phyloP scores from a whole-genome alignment of 176 grass and related monocot genomes.

The Zea luxurians region DNA sequence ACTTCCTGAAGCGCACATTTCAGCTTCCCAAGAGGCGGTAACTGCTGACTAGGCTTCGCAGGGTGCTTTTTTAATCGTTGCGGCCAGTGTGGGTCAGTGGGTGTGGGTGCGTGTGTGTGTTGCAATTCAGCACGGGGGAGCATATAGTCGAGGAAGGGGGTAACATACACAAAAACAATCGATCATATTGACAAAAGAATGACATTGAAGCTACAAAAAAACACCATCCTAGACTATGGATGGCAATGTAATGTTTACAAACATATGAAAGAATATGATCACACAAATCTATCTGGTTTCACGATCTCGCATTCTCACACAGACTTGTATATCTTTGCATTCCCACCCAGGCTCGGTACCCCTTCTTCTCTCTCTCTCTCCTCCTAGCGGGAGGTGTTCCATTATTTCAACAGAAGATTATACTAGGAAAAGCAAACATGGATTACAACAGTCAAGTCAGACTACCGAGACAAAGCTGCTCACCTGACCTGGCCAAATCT shows the following conservation, averaged over 20 bases:
- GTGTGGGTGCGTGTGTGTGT: not conserved
- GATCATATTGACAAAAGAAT: conserved; percentile 30
- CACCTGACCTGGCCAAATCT: conserved; percentile 50
- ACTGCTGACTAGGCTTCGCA: not conserved
- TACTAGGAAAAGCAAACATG: not conserved
- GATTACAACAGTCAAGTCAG: conserved; percentile 3
- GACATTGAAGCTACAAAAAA: conserved; percentile 23
- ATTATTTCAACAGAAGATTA: conserved; percentile 14
- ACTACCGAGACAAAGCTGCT: not conserved
- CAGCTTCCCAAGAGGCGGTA: conserved; percentile 64
- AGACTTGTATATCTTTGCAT: conserved; percentile 26
- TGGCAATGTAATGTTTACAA: conserved; percentile 42
- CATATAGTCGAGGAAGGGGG: not conserved
- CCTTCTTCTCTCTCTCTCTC: not conserved
- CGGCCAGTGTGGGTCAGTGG: not conserved
- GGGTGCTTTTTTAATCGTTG: not conserved
- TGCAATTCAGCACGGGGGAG: not conserved
- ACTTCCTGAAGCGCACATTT: conserved; percentile 64
- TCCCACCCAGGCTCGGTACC: not conserved
- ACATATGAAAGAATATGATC: conserved; percentile 46
- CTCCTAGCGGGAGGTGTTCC: conserved; percentile 3
- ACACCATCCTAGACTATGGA: conserved; percentile 31
- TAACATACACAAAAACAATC: not conserved
- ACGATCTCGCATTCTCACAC: conserved; percentile 28
- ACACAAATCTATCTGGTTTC: conserved; percentile 19